Evolutionary conservation across 805 yeast genomes (phyloP), one percentile per base, ranked within the genome.

Genomic region (Phaffomyces antillensis): DNA sequence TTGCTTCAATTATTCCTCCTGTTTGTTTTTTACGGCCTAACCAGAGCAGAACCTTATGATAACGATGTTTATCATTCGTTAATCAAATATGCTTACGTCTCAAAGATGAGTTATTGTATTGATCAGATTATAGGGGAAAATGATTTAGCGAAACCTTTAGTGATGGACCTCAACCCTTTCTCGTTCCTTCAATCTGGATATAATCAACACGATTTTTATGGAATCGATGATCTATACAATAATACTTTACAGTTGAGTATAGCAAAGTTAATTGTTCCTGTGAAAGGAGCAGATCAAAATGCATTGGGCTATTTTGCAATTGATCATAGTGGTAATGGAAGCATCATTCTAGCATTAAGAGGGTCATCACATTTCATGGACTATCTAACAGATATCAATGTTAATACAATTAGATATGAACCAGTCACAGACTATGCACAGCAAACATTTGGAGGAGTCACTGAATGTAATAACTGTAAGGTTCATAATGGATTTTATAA

Each of bases 401-500:
- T 73, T 20, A 44, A 47, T 31, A 36, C 56, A 39, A 46, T 53
- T 39, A 45, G 55, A 51, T 46, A 52, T 52, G 30, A 37, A 46
- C 49, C 63, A 53, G 5, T n/a, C 9, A 38, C 44, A 41, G 46
- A 40, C 58, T 32, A 32, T 1, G 56, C 54, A 1, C 37, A 13
- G 20, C 16, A 20, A 10, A 41, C 31, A 6, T 52, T 50, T 18
- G 37, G 35, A 13, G 40, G 23, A 1, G 28, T 34, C 11, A n/a
- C 15, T 2, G 15, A 7, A 3, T 83, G 90, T 59, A 53, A 58
- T 10, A 65, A 62, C 15, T 83, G 90, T 57, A 62, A 56, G 25
- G 79, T 81, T 8, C 93, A 86, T 63, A 61, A 70, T 40, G 93
- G 93, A 0, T 82, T 83, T 56, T 68, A 72, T 42, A 60, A 65